A percentile compares a stretch with the other conserved stretches of the same genome.
phyloP scores from a whole-genome alignment of 140 eudicot species.

The Cichorium intybus region DNA sequence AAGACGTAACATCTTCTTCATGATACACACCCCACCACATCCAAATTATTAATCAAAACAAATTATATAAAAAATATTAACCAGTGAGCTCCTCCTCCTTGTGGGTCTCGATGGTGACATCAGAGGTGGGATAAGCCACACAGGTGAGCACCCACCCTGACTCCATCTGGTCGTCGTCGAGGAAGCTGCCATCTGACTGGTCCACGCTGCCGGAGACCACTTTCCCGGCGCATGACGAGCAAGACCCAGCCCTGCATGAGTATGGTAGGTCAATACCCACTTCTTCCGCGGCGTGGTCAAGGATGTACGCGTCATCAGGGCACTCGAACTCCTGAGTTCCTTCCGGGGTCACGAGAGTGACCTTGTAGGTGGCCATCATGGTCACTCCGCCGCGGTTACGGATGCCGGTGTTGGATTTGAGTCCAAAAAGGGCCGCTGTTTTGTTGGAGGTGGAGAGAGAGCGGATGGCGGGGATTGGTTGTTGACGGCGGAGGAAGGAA shows the following conservation, averaged over 20 bases:
- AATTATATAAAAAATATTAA: neutral
- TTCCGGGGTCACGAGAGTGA: conserved; percentile 54
- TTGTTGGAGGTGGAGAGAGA: conserved; percentile 27
- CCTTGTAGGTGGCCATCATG: conserved; percentile 64
- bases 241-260: conserved; percentile 83
- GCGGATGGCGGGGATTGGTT: conserved; percentile 26
- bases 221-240: conserved; percentile 73
- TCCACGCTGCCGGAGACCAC: conserved; percentile 49
- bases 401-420: conserved; percentile 23
- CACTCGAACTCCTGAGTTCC: conserved; percentile 36
- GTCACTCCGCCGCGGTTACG: conserved; percentile 25
- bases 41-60: neutral
- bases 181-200: conserved; percentile 57
- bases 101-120: conserved; percentile 67
- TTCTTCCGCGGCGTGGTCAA: conserved; percentile 51
- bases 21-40: conserved; percentile 4
- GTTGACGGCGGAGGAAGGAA: conserved; percentile 47
- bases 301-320: conserved; percentile 48
- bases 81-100: conserved; percentile 63
- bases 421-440: conserved; percentile 32
- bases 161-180: conserved; percentile 59
- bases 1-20: neutral
- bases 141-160: conserved; percentile 76
- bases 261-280: conserved; percentile 53
- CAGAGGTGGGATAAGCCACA: conserved; percentile 55